Evolutionary conservation across 106 monocot genomes (phyloP).

Genomic region (Alisma plantagoaquatica): DNA sequence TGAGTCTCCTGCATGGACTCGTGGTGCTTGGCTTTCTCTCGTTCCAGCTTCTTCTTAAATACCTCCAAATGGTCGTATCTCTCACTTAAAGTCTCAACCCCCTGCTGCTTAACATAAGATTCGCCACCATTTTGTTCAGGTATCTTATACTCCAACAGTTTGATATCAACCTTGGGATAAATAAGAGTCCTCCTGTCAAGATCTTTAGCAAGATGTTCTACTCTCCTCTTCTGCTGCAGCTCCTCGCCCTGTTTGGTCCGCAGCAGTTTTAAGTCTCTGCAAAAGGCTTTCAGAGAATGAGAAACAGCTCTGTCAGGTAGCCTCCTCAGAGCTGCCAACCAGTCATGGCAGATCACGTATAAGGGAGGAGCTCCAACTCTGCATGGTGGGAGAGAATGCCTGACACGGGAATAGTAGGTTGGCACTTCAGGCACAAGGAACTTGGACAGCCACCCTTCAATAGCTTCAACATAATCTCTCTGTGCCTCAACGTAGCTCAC

Average conservation of each 20-base stretch:
- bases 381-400: conserved; percentile 22
- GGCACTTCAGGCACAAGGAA: conserved; percentile 56
- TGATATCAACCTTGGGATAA: conserved; percentile 63
- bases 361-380: conserved; percentile 37
- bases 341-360: conserved; percentile 57
- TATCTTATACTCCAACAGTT: conserved; percentile 58
- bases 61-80: conserved; percentile 48
- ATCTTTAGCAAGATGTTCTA: conserved; percentile 72
- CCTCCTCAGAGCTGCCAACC: conserved; percentile 39
- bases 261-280: conserved; percentile 45
- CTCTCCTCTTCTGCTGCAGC: conserved; percentile 88
- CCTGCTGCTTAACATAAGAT: conserved; percentile 32
- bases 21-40: conserved; percentile 72
- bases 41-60: conserved; percentile 44
- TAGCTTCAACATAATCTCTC: conserved; percentile 68
- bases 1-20: conserved; percentile 71
- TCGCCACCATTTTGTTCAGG: conserved; percentile 49
- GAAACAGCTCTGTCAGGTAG: conserved; percentile 53
- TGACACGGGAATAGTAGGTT: conserved; percentile 35
- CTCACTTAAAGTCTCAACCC: conserved; percentile 48
- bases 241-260: conserved; percentile 86
- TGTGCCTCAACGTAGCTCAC: conserved; percentile 50
- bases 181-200: conserved; percentile 41
- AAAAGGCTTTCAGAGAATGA: conserved; percentile 52
- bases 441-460: conserved; percentile 84